These are phyloP conservation scores for Ascomycota sp. DNA, from an alignment of 2,329 filamentous ascomycete genomes.

Conservation along the genomic window DNA sequence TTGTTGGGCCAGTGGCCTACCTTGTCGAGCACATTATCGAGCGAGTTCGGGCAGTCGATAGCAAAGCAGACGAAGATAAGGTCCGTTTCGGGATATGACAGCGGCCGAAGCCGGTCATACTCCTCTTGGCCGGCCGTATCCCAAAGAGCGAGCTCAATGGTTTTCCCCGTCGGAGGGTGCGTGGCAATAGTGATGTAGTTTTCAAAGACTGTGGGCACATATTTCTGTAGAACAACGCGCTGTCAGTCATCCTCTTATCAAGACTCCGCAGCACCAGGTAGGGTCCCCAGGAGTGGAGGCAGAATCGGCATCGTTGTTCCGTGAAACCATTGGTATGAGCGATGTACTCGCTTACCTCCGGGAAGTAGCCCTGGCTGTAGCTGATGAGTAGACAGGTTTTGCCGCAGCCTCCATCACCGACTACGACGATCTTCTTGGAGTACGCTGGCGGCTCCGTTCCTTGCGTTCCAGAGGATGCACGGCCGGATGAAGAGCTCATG, in stretches of 20 bases:
- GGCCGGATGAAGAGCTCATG: constrained; percentile 50
- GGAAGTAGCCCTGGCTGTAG: constrained; percentile 96
- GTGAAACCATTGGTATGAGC: too few species aligned
- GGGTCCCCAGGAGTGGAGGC: too few species aligned
- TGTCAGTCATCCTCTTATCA: background rate
- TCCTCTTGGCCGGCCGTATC: constrained; percentile 97
- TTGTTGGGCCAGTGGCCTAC: constrained; percentile 21
- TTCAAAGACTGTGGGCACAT: constrained; percentile 95
- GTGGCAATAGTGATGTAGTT: constrained; percentile 98
- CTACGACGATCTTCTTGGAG: constrained; percentile 98
- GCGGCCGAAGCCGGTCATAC: constrained; percentile 82
- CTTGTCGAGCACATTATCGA: constrained; percentile 98
- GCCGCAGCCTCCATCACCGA: constrained; percentile 90
- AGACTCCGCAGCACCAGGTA: too few species aligned
- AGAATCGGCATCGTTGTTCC: too few species aligned
- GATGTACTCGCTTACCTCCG: constrained; percentile 47
- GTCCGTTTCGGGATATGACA: constrained; percentile 95
- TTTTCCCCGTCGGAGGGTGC: constrained; percentile 73
- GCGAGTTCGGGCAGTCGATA: constrained; percentile 91
- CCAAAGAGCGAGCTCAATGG: constrained; percentile 89
- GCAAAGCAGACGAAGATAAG: constrained; percentile 97
- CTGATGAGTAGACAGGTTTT: constrained; percentile 98
- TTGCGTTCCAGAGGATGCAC: constrained; percentile 60
- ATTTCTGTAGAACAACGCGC: constrained; percentile 46
- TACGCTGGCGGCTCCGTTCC: constrained; percentile 79